Base-by-base conservation (phyloP, 1,284 basidiomycete genomes). In the Polyporus tsugae region DNA sequence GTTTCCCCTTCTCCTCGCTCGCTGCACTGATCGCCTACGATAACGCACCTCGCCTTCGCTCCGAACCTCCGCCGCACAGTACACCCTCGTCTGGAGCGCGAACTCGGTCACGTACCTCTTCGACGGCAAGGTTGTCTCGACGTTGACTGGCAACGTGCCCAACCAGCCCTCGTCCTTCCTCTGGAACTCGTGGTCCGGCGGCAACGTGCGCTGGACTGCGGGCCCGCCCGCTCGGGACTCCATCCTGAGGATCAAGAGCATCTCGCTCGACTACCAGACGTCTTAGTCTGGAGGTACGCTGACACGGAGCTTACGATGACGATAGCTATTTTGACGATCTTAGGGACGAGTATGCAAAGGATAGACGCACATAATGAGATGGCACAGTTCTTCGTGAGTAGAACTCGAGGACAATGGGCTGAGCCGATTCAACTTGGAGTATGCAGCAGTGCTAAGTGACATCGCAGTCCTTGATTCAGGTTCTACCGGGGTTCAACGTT, bases 131-230 rank as follows among this genome's bases (percentile, higher is more conserved):
- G 44, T 62, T 15, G 60, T 62, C 7, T 29, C 39, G 17, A 49
- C 60, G 19, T 25, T 62, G 44, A 62, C 46, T 4, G 35, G 33
- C n/a, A 62, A 62, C 46, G 60, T 62, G 17, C 60, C 60, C 10
- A 33, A 44, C 33, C 19, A 62, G 44, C 44, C 60, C n/a, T 62
- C 60, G 44, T 62, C 60, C n/a, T 62, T 62, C 60, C 29, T 62
- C 44, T 62, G 60, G 60, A 62, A 62, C 60, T 62, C 60, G 44
- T 62, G 60, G 60, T 62, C 60, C 17, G 60, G 60, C 33, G 60
- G 60, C 33, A 62, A 62, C 44, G 60, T 49, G 19, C 29, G 46
- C n/a, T 62, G 60, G 60, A 49, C 60, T 25, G 60, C 60, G 10
- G 60, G 60, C 10, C 60, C 60, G 6, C 60, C 60, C 29, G 38